Evolutionary conservation across 2,329 filamentous ascomycete species (phyloP).

Genomic region (Delphinella strobiligena): DNA sequence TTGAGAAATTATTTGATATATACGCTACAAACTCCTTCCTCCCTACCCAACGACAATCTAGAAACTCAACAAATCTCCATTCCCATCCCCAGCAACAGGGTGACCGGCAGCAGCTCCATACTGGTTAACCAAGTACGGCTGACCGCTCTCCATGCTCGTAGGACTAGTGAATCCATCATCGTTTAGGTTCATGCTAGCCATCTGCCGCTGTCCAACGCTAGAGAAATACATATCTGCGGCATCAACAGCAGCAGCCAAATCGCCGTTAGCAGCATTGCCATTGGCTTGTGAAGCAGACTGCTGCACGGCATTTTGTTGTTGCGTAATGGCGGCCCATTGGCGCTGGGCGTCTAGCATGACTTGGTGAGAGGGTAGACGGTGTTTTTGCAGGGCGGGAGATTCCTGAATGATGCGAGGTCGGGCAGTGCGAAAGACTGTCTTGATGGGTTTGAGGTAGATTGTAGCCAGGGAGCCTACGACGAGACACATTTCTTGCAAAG

Average conservation of each 20-base stretch:
- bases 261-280: slow-evolving; percentile 20
- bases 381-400: slow-evolving; percentile 73
- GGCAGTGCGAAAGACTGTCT: slow-evolving; percentile 88
- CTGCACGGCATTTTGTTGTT: slow-evolving; percentile 5
- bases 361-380: slow-evolving; percentile 47
- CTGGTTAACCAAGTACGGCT: slow-evolving; percentile 63
- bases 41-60: too few species aligned
- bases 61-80: slow-evolving; percentile 24
- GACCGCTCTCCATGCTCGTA: slow-evolving; percentile 24
- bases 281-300: slow-evolving; percentile 13
- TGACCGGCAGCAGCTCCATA: too few species aligned
- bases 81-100: slow-evolving; percentile 44
- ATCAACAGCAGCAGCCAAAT: slow-evolving; percentile 60
- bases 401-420: slow-evolving; percentile 68
- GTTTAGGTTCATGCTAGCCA: slow-evolving; percentile 57
- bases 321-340: slow-evolving; percentile 5
- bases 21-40: too few species aligned
- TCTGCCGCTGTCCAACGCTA: slow-evolving; percentile 59
- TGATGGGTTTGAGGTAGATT: slow-evolving; percentile 94
- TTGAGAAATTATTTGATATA: too few species aligned
- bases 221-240: slow-evolving; percentile 88
- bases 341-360: slow-evolving; percentile 28
- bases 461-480: slow-evolving; percentile 93
- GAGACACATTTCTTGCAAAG: slow-evolving; percentile 92
- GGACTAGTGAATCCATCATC: slow-evolving; percentile 30